These are phyloP conservation scores for Amanita brunnescens DNA, from an alignment of 768 basidiomycete species.

Conservation along the genomic window DNA sequence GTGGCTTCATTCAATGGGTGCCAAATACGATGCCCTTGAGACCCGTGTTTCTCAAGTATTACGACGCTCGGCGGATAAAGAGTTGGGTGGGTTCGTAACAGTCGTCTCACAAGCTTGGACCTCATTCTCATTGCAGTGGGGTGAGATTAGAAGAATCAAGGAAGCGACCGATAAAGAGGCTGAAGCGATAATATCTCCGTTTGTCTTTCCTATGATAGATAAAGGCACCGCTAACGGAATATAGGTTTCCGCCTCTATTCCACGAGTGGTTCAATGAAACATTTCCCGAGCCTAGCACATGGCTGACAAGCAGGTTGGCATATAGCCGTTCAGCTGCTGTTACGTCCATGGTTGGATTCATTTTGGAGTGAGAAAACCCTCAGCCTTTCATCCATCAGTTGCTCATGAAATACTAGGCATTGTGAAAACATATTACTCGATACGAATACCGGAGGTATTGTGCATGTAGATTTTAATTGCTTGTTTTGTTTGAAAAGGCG, in stretches of 20 bases:
- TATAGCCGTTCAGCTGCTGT: conserved; percentile 91
- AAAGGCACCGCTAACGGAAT: background rate
- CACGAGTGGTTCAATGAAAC: conserved; percentile 97
- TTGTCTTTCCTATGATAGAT: conserved; percentile 15
- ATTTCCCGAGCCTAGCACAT: conserved; percentile 93
- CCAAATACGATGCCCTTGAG: conserved; percentile 84
- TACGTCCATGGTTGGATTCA: conserved; percentile 98
- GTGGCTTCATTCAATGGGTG: conserved; percentile 98
- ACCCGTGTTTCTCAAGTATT: conserved; percentile 59
- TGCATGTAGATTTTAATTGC: conserved; percentile 98
- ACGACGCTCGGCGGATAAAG: conserved; percentile 38
- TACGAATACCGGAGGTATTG: conserved; percentile 75
- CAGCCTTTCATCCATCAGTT: background rate
- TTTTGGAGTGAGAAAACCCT: conserved; percentile 66
- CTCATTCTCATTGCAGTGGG: conserved; percentile 22
- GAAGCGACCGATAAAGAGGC: conserved; percentile 39
- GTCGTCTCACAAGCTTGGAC: background rate
- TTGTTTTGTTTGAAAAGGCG: conserved; percentile 96
- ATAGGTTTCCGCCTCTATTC: conserved; percentile 80
- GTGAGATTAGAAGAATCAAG: conserved; percentile 46
- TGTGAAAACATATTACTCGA: conserved; percentile 96
- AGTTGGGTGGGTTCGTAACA: conserved; percentile 28
- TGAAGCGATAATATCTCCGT: conserved; percentile 50
- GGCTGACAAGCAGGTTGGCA: conserved; percentile 81
- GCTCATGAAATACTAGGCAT: conserved; percentile 41